Base-by-base conservation (phyloP, 2,329 filamentous ascomycete genomes). In the Arthrobotrys conoides region DNA sequence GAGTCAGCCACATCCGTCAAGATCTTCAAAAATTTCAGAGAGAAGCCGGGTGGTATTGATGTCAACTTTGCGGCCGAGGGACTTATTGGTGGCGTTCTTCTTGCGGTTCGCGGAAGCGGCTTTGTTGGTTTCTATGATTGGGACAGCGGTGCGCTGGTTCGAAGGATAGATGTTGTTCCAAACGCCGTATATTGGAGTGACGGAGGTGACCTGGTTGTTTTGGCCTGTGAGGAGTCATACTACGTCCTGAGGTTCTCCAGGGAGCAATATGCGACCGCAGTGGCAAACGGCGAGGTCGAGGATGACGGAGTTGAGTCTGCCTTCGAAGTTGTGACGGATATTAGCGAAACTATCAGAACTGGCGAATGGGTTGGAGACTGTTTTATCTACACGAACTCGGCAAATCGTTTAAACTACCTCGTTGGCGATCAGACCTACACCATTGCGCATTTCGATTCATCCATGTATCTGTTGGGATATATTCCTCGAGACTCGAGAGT, bases 291-390 rank as follows among this genome's bases (percentile, higher is more conserved):
- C 2, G 88, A 94, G 82, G 90, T 93, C 6, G 95, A 98, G 72
- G 90, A 91, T 81, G 95, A 97, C 84, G 96, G 96, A 71, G 95
- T 97, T 5, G 96, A 99, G 86, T 89, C 94, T 24, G 96, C 96
- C 5, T 97, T 99, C 82, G 96, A 98, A 83, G 92, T 98, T 30
- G 93, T 98, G 69, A 97, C 94, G 24, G 96, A 98, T 84, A 76
- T 38, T 55, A 30, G 16, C 38, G 20, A 69, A 79, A 93, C 91
- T 80, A 94, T 98, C 65, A 92, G 93, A 81, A 97, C 95, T 20
- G 96, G 95, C 82, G 93, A 97, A 86, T 99, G 96, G 96, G 93
- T 99, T 72, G 96, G 96, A 80, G 96, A 99, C 86, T 97, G 95
- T 87, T 97, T 99, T 88, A 94, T 98, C 84, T 99, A 98, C 88